Evolutionary conservation across 257 asterid genomes (phyloP).

Genomic region (Fraxinus pennsylvanica): DNA sequence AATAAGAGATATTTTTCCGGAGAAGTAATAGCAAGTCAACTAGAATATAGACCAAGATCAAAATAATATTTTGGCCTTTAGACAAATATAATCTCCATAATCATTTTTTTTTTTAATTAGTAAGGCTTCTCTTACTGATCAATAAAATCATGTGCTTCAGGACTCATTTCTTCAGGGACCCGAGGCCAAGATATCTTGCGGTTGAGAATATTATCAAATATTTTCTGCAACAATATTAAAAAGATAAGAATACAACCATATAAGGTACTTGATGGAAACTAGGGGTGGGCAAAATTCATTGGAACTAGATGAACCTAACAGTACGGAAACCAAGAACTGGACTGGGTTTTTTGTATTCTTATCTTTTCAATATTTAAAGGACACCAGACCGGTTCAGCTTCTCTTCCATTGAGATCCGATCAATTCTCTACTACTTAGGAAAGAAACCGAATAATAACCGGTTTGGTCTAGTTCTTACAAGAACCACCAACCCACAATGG

Average conservation of each 20-base stretch:
- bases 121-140: conserved; percentile 65
- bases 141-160: conserved; percentile 77
- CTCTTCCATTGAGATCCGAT: background rate
- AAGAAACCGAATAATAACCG: background rate
- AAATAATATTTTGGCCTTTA: background rate
- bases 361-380: no score
- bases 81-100: background rate
- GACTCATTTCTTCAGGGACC: conserved; percentile 92
- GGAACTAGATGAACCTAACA: background rate
- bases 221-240: conserved; percentile 51
- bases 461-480: background rate
- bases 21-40: no score
- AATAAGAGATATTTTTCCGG: background rate
- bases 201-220: conserved; percentile 92
- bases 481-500: background rate
- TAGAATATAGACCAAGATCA: background rate
- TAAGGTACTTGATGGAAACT: background rate
- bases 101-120: background rate
- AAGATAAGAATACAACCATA: background rate
- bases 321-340: background rate
- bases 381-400: background rate
- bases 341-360: no score
- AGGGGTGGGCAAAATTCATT: background rate
- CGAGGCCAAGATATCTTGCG: conserved; percentile 95
- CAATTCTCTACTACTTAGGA: background rate